phyloP scores from a whole-genome alignment of 2,329 filamentous ascomycete species.

The Claviceps monticola region DNA sequence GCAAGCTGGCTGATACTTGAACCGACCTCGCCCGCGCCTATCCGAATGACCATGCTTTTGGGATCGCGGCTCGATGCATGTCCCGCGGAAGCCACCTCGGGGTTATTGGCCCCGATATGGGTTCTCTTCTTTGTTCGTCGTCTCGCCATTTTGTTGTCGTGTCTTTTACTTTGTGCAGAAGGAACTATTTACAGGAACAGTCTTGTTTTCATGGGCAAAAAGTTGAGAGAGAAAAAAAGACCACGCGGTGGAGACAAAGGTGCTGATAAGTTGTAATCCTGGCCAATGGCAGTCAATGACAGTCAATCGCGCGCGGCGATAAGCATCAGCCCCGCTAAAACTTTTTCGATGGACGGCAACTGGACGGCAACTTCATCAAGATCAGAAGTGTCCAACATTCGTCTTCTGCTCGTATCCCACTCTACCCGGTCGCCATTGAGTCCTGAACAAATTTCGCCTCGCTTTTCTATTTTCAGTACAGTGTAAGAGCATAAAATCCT shows the following conservation, averaged over 20 bases:
- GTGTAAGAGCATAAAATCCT: no score
- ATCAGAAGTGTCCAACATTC: background rate
- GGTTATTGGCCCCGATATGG: slow-evolving; percentile 54
- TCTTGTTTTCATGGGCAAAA: background rate
- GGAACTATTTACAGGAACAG: background rate
- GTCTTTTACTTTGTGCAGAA: background rate
- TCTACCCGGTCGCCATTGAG: background rate
- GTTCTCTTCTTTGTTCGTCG: slow-evolving; percentile 79
- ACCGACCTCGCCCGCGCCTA: slow-evolving; percentile 87
- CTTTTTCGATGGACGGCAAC: slow-evolving; percentile 10
- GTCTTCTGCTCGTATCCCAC: no score
- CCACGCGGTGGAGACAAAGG: slow-evolving; percentile 12
- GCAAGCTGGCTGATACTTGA: slow-evolving; percentile 84
- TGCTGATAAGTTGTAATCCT: slow-evolving; percentile 15
- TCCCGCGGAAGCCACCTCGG: slow-evolving; percentile 40
- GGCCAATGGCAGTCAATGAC: background rate
- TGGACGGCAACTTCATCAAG: background rate
- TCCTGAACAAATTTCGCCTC: background rate
- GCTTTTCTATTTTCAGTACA: no score
- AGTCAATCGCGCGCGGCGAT: slow-evolving; percentile 1
- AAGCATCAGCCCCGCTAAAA: slow-evolving; percentile 19
- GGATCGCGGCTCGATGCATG: slow-evolving; percentile 56
- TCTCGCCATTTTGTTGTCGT: slow-evolving; percentile 52
- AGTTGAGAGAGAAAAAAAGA: slow-evolving; percentile 20
- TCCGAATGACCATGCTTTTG: slow-evolving; percentile 97